Evolutionary conservation across 106 monocot genomes (phyloP), one percentile per base, ranked within the genome.

Genomic region (Vanilla planifolia): DNA sequence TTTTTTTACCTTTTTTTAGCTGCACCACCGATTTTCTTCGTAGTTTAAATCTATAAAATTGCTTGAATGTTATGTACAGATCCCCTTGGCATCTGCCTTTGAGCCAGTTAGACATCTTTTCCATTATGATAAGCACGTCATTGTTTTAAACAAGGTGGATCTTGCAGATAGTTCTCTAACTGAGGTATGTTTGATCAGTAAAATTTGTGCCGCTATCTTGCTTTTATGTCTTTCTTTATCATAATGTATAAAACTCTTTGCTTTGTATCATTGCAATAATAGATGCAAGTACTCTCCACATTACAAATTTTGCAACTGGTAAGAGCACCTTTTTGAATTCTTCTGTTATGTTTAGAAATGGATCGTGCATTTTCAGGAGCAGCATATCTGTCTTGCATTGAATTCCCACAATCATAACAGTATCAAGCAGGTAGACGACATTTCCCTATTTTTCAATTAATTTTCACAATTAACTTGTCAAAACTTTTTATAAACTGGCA

Each of bases 361-460:
- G 92, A 48, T 83, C 29, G 63, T 68, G 40, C 64, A 79, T 66
- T 71, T 88, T 30, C 41, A 60, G 65, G 67, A 59, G 42, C 64
- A 69, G 30, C 67, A 41, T 62, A 14, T 67, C 13, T 84, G 87
- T 59, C 51, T 35, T 75, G 78, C 62, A 34, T 62, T 84, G 55
- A 92, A 92, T 70, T 61, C 92, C 6, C 92, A 92, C 70, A 92
- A 80, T 37, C 76, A 71, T 32, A 81, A 81, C 2, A 76, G 47
- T 60, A 79, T 88, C 61, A 81, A 87, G 33, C 71, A 75, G 84
- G 92, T 92, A 71, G 51, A 48, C 6, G 10, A 0, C 13, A 29
- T 34, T 55, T 60, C 47, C 11, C 2, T 57, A 20, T 35, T 57
- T 35, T 53, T 6, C 30, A 53, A 15, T 22, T 30, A 15, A 53